phyloP scores from a whole-genome alignment of 2,329 filamentous ascomycete species.

The Metarhizium anisopliae region DNA sequence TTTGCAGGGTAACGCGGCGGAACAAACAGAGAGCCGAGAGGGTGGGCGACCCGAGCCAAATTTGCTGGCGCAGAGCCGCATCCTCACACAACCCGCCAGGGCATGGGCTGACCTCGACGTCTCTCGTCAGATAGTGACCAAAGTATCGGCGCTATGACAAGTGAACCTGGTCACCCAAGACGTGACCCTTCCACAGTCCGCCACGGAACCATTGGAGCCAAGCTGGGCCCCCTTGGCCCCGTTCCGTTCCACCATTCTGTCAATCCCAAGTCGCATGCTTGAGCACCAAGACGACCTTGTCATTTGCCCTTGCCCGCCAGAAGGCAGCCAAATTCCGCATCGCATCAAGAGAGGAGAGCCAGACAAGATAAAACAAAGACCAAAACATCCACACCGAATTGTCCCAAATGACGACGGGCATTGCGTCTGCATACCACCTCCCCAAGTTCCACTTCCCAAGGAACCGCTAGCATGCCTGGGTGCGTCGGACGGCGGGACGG shows the following conservation, averaged over 20 bases:
- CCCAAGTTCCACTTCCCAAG: neutral
- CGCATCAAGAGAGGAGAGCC: neutral
- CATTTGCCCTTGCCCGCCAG: neutral
- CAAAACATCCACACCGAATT: neutral
- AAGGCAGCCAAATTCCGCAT: neutral
- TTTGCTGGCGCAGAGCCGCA: constrained; percentile 3
- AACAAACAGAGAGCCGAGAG: neutral
- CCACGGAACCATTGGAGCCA: no score
- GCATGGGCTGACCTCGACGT: neutral
- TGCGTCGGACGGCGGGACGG: neutral
- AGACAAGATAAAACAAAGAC: neutral
- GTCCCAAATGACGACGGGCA: neutral
- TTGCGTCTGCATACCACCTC: constrained; percentile 1
- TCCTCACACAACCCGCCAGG: neutral
- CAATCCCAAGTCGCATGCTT: neutral
- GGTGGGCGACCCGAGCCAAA: neutral
- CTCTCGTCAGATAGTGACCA: neutral
- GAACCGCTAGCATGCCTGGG: neutral
- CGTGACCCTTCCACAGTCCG: no score
- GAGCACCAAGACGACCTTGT: no score
- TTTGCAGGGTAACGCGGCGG: neutral
- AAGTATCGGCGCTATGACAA: neutral
- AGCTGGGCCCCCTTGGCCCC: no score
- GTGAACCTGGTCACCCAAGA: no score
- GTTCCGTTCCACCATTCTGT: neutral